A percentile compares a stretch with the other conserved stretches of the same genome.
phyloP scores from a whole-genome alignment of 768 basidiomycete genomes.

The Lentinula sp. region DNA sequence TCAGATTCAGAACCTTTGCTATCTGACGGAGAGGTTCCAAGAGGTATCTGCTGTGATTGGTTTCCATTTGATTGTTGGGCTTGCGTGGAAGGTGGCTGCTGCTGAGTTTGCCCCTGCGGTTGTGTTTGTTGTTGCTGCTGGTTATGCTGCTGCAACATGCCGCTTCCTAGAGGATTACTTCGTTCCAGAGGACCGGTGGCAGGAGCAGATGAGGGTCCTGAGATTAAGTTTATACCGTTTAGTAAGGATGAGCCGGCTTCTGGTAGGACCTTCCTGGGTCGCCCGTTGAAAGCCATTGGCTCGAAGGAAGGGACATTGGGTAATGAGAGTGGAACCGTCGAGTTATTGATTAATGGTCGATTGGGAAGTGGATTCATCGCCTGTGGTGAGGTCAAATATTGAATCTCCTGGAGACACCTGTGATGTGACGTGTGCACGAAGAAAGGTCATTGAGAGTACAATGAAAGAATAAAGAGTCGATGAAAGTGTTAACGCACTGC shows the following conservation, averaged over 20 bases:
- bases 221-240: conserved; percentile 52
- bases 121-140: conserved; percentile 25
- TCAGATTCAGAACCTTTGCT: conserved; percentile 45
- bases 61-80: conserved; percentile 22
- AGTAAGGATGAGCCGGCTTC: conserved; percentile 60
- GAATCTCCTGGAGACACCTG: conserved; percentile 96
- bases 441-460: conserved; percentile 2
- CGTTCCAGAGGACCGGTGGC: conserved; percentile 49
- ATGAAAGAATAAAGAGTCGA: conserved; percentile 2
- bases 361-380: conserved; percentile 96
- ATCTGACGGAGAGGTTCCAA: conserved; percentile 23
- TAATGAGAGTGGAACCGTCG: conserved; percentile 56
- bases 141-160: conserved; percentile 32
- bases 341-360: conserved; percentile 66
- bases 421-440: conserved; percentile 7
- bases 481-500: conserved; percentile 51
- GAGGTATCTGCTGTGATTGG: conserved; percentile 17
- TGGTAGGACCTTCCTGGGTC: conserved; percentile 75
- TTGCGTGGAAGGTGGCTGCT: conserved; percentile 20
- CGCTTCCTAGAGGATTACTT: conserved; percentile 32
- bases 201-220: conserved; percentile 46
- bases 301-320: conserved; percentile 75
- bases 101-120: conserved; percentile 25
- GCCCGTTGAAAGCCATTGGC: conserved; percentile 66
- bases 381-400: conserved; percentile 93